phyloP scores from a whole-genome alignment of 306 rosid genomes.

The Rubus parviflorus region DNA sequence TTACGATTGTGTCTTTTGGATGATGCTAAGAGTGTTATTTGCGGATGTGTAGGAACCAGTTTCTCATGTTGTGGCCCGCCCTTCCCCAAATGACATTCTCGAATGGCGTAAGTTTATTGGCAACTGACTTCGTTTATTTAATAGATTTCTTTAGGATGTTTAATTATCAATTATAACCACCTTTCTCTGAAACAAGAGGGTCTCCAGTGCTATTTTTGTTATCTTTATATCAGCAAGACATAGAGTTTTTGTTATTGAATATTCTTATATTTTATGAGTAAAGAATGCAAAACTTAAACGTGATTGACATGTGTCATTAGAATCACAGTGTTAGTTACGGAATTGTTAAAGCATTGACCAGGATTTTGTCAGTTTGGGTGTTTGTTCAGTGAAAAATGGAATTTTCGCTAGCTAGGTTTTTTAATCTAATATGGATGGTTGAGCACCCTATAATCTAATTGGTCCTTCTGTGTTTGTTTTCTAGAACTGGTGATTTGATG shows the following conservation, averaged over 20 bases:
- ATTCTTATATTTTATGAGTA: not conserved
- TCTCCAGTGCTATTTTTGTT: not conserved
- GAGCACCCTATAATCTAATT: not conserved
- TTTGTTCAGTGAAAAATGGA: too few species aligned
- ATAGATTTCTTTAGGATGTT: not conserved
- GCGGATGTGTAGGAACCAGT: too few species aligned
- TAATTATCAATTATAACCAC: not conserved
- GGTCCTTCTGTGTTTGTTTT: not conserved
- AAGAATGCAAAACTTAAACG: not conserved
- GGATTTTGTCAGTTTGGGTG: too few species aligned
- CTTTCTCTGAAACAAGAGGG: not conserved
- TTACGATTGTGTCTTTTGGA: too few species aligned
- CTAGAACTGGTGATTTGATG: not conserved
- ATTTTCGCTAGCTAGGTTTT: too few species aligned
- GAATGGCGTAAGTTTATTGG: constrained; percentile 78
- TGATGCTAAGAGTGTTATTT: too few species aligned
- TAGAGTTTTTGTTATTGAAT: too few species aligned
- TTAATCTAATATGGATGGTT: not conserved
- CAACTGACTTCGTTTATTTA: not conserved
- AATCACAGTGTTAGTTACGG: not conserved
- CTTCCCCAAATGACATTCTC: too few species aligned
- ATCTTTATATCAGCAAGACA: not conserved
- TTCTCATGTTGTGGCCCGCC: too few species aligned
- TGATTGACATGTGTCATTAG: not conserved
- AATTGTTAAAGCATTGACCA: not conserved